Evolutionary conservation across 75 land plant genomes (phyloP), one percentile per base, ranked within the genome.

Genomic region (Sequoia sempervirens): DNA sequence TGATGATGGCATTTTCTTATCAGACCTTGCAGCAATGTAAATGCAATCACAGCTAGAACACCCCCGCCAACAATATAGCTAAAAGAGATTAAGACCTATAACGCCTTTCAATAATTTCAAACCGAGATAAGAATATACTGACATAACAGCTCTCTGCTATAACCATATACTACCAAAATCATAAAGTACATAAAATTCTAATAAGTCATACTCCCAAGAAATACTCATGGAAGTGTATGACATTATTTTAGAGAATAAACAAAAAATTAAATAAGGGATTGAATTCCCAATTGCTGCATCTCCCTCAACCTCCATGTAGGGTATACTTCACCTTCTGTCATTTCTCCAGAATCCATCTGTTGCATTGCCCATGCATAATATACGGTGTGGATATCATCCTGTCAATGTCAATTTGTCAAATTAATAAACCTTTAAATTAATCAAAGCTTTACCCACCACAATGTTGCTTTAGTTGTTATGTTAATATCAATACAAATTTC

Each of bases 311-410:
- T 93, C 99, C 99, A 97, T 41, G 87, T 87, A 9, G 96, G 89
- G 79, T 87, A 90, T 41, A 89, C 18, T 14, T 90, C 94, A 32
- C 84, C 91, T 53, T 88, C 93, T 47, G 89, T 91, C 70, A 87
- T 81, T 69, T 97, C 99, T 79, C 94, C 98, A 18, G 87, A 81
- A 83, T 89, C 87, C 50, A 92, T 79, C 87, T 85, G 92, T 69
- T 95, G 99, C 99, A 97, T 97, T 2, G 98, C 99, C 99, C 99
- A 97, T 61, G 96, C 96, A 90, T 97, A 94, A 54, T 89, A 89
- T 1, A 97, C 91, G 0, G 99, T 97, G 69, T 93, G 98, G 36
- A 97, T 97, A 36, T 96, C 92, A 79, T 97, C 99, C 99, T 96
- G 83, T 26, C 66, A 83, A 34, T 36, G 64, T 53, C 17, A 84